Base-by-base conservation (phyloP, 2,329 filamentous ascomycete species). In the Ceratocystis ficicola region DNA sequence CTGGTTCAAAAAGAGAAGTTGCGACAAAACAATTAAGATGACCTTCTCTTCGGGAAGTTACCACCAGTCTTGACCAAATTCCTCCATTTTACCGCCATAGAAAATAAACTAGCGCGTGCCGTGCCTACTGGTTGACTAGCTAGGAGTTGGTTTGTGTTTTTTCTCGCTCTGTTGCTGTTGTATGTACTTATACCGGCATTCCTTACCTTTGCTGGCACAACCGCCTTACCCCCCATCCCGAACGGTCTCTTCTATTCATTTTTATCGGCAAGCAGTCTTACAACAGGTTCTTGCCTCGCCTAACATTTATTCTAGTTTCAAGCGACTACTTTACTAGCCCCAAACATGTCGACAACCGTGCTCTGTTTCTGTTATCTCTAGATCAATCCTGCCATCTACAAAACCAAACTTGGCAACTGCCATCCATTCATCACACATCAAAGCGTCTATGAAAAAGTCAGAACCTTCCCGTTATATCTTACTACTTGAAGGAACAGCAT, bases 281-380 rank as follows among this genome's bases (percentile, higher is more conserved):
- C 48, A 28, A 28, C 48, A 52, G 8, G 48, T 20, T 15, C 20
- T 25, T 28, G 25, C 48, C 25, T 52, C 5, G 5, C 20, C 48
- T 7, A 52, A 0, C 48, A 2, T 52, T 52, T 52, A 28, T 52
- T 25, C 7, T 50, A 10, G n/a, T 25, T 50, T 8, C 17, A 12
- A 50, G 46, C 7, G 8, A 50, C n/a, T 52, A 15, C 48, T 10
- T 5, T 20, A 50, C 20, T 20, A 50, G 20, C 48, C 20, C 15
- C 48, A 52, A 52, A 25, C 20, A 20, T 12, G 6, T n/a, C 48
- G 48, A 28, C 25, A 25, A 25, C 48, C 20, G 48, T 52, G 48
- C 48, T 25, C 48, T 17, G 52, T 30, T 30, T 57, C 25, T 28
- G 52, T 57, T 57, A 57, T 57, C 52, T 57, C 22, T 57, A n/a